A percentile compares a stretch with the other conserved stretches of the same genome.
These are phyloP conservation scores for Funneliformis mosseae DNA, from an alignment of 192 early-diverging fungal genomes.

Conservation along the genomic window DNA sequence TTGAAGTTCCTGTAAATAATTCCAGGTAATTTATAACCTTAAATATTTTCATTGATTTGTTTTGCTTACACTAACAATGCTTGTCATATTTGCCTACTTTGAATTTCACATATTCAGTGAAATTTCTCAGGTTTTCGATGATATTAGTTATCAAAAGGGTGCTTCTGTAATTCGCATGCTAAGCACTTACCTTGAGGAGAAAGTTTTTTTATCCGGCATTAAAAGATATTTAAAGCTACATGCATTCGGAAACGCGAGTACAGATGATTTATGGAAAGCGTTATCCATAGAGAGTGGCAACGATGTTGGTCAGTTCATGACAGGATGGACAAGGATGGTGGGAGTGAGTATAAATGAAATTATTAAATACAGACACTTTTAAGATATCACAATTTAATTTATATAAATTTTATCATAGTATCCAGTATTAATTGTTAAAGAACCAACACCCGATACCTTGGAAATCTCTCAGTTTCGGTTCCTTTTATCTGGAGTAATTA, in stretches of 20 bases:
- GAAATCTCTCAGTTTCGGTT: conserved; percentile 81
- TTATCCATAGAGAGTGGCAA: conserved; percentile 76
- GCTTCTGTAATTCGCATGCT: conserved; percentile 95
- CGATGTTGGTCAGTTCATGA: conserved; percentile 84
- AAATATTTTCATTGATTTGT: background rate
- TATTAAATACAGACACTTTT: background rate
- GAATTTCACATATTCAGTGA: conserved; percentile 51
- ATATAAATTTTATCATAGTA: conserved; percentile 47
- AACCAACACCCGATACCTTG: conserved; percentile 54
- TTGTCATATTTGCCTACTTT: background rate
- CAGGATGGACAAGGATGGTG: conserved; percentile 82
- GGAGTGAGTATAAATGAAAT: conserved; percentile 53
- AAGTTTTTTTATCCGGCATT: conserved; percentile 72
- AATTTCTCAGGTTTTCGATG: conserved; percentile 95
- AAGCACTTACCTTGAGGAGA: conserved; percentile 68
- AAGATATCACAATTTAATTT: too few species aligned
- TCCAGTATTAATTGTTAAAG: conserved; percentile 77
- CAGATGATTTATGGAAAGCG: conserved; percentile 86
- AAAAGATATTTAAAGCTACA: conserved; percentile 80
- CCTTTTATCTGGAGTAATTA: conserved; percentile 79
- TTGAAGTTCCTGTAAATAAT: conserved; percentile 84
- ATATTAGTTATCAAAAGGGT: conserved; percentile 89
- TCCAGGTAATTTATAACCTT: conserved; percentile 40
- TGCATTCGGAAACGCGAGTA: conserved; percentile 83
- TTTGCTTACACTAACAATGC: background rate